These are phyloP conservation scores for Cyamopsis tetragonoloba DNA, from an alignment of 306 rosid species.

Conservation along the genomic window DNA sequence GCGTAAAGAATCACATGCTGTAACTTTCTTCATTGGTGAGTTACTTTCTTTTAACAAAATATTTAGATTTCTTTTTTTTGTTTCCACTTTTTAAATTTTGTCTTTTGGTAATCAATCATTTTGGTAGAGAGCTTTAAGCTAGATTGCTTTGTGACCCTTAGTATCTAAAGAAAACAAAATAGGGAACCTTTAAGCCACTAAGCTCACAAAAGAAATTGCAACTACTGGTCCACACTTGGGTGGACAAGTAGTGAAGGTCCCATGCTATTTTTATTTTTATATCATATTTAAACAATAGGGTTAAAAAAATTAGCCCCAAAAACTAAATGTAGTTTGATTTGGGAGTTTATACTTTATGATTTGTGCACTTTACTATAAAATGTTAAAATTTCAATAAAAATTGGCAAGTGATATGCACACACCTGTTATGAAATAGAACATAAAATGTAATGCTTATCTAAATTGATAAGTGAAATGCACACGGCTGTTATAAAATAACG, in stretches of 20 bases:
- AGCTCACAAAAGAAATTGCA: constrained; percentile 31
- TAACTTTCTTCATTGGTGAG: constrained; percentile 92
- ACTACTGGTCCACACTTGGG: constrained; percentile 39
- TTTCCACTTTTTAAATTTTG: constrained; percentile 11
- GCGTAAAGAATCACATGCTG: constrained; percentile 74
- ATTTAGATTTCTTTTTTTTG: not conserved
- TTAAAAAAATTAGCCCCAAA: too few relatives aligned
- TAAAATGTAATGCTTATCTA: too few relatives aligned
- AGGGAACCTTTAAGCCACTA: constrained; percentile 62
- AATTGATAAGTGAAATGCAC: too few relatives aligned
- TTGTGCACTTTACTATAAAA: too few relatives aligned
- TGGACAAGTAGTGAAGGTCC: constrained; percentile 48
- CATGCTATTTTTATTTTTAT: constrained; percentile 30
- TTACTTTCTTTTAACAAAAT: constrained; percentile 23
- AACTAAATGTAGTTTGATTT: too few relatives aligned
- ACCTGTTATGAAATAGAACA: too few relatives aligned
- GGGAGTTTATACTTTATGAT: too few relatives aligned
- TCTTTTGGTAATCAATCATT: constrained; percentile 31
- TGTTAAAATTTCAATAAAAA: too few relatives aligned
- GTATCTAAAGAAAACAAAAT: constrained; percentile 30
- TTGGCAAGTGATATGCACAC: too few relatives aligned
- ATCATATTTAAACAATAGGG: constrained; percentile 31
- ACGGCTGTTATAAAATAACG: too few relatives aligned
- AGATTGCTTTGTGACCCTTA: constrained; percentile 44
- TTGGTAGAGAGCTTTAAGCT: constrained; percentile 35